Evolutionary conservation across 176 grass and related monocot species (phyloP).

Genomic region (Triticum urartu): DNA sequence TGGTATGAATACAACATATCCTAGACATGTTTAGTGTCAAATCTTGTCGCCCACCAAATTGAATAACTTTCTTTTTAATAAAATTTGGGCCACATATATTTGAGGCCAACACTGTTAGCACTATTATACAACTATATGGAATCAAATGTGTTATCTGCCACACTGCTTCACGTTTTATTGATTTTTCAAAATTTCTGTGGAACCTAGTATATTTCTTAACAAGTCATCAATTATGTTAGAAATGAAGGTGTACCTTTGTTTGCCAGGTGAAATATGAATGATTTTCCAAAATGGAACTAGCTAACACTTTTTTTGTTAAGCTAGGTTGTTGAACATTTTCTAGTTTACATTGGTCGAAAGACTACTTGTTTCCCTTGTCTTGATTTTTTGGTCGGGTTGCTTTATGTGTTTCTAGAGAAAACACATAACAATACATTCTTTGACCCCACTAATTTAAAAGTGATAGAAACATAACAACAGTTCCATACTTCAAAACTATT

Average conservation of each 20-base stretch:
- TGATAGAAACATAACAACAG: background rate
- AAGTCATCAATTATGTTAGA: background rate
- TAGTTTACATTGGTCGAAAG: background rate
- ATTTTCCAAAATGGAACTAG: no score
- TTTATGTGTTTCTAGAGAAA: background rate
- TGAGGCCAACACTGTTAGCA: background rate
- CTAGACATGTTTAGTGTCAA: background rate
- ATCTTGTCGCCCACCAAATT: background rate
- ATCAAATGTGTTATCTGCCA: background rate
- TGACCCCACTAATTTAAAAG: background rate
- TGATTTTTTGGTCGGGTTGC: background rate
- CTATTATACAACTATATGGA: background rate
- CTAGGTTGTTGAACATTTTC: background rate
- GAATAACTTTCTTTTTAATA: background rate
- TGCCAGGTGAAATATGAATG: no score
- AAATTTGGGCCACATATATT: background rate
- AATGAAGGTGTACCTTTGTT: background rate
- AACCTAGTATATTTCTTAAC: background rate
- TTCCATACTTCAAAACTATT: background rate
- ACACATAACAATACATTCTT: background rate
- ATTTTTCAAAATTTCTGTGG: background rate
- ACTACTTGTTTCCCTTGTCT: background rate
- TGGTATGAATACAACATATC: background rate
- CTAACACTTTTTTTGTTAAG: background rate
- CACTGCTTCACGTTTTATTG: background rate